phyloP scores from a whole-genome alignment of 306 rosid species.

The Vigna mungo region DNA sequence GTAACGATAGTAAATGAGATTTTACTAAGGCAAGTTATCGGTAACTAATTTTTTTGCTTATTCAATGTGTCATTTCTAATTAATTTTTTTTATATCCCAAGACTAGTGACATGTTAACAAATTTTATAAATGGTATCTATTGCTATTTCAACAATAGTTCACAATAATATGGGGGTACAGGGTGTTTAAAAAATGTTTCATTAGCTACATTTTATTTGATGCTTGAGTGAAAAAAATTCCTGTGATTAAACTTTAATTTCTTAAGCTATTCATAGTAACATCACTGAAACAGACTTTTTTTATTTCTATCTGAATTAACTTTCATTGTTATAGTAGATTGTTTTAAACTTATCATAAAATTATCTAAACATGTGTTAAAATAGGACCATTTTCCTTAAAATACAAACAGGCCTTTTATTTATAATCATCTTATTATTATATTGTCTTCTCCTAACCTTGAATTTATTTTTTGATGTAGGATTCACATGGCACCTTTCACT shows the following conservation, averaged over 20 bases:
- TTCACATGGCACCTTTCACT: slow-evolving; percentile 99
- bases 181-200: neutral
- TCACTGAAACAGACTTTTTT: slow-evolving; percentile 15
- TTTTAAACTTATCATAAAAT: neutral
- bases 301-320: neutral
- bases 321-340: neutral
- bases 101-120: neutral
- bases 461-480: slow-evolving; percentile 69
- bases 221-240: slow-evolving; percentile 4
- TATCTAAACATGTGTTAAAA: neutral
- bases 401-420: neutral
- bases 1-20: slow-evolving; percentile 19
- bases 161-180: neutral
- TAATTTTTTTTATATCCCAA: neutral
- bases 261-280: neutral
- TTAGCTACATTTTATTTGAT: slow-evolving; percentile 13
- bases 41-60: neutral
- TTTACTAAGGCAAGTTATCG: slow-evolving; percentile 2
- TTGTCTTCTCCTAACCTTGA: slow-evolving; percentile 50
- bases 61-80: slow-evolving; percentile 25
- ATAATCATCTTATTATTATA: slow-evolving; percentile 30
- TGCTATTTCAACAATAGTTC: slow-evolving; percentile 16
- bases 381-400: neutral
- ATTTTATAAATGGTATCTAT: slow-evolving; percentile 20
- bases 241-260: neutral